phyloP scores from a whole-genome alignment of 2,329 filamentous ascomycete species.

The Pseudogymnoascus pannorum region DNA sequence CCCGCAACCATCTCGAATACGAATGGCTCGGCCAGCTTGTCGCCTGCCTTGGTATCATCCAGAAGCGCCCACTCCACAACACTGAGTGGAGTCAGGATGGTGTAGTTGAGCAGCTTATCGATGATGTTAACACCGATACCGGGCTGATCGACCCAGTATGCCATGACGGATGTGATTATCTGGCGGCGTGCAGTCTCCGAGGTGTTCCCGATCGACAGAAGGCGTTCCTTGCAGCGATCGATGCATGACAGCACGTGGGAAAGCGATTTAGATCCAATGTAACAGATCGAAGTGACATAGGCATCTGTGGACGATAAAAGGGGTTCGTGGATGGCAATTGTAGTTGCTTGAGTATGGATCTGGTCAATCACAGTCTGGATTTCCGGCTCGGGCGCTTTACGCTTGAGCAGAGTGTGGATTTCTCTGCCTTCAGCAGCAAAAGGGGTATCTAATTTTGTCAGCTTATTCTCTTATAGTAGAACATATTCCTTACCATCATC shows the following conservation, averaged over 20 bases:
- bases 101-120: conserved; percentile 96
- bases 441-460: conserved; percentile 49
- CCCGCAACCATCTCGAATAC: conserved; percentile 85
- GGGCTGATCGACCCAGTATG: conserved; percentile 89
- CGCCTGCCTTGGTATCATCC: conserved; percentile 49
- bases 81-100: conserved; percentile 76
- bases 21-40: conserved; percentile 64
- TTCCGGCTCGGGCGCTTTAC: conserved; percentile 79
- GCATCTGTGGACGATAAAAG: conserved; percentile 84
- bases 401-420: conserved; percentile 68
- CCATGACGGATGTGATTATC: conserved; percentile 83
- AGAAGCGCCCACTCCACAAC: conserved; percentile 87
- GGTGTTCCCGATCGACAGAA: conserved; percentile 68
- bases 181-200: conserved; percentile 74
- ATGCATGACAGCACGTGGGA: conserved; percentile 95
- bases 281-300: conserved; percentile 89
- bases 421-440: conserved; percentile 81
- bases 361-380: conserved; percentile 73
- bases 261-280: conserved; percentile 87
- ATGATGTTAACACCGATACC: conserved; percentile 88
- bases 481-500: conserved; percentile 53
- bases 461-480: background rate
- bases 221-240: conserved; percentile 84
- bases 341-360: conserved; percentile 72
- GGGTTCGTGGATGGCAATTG: conserved; percentile 62